Base-by-base conservation (phyloP, 371 early-diverging fungal species). In the Mortierella sp. region DNA sequence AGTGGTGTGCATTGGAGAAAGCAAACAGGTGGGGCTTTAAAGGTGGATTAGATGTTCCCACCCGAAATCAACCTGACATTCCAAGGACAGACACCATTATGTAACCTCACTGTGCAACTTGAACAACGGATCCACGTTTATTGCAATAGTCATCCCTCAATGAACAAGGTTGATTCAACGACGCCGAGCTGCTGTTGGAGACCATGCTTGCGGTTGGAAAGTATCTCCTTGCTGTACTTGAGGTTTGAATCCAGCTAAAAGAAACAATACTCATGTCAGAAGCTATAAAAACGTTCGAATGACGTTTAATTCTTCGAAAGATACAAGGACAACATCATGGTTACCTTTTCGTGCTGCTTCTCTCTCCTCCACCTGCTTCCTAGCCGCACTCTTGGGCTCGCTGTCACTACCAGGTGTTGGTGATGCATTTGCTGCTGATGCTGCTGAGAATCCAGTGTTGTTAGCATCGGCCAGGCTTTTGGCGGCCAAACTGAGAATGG, bases 261-360 rank as follows among this genome's bases (percentile, higher is more conserved):
- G 2, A 59, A 0, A n/a, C 43, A n/a, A 7, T 34, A 10, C 34
- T 10, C 34, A 34, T 34, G n/a, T n/a, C n/a, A n/a, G n/a, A n/a
- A n/a, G n/a, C n/a, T 5, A 18, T 1, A 28, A 16, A 47, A 19
- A 28, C 13, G n/a, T 1, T 42, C 3, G 58, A 47, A 41, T 24
- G 4, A n/a, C 13, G 23, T 27, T 4, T 18, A 48, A 38, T 12
- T 30, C 46, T 23, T 26, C 38, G 7, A 39, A 30, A 19, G 1
- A 6, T 19, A 21, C 38, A 16, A 47, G 9, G 23, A 48, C 56
- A 54, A 24, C 14, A 48, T 16, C 18, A 26, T 27, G 41, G 52
- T 30, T 61, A 74, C 76, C 63, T 74, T 74, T 74, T 28, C 76
- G 76, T 21, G 76, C 56, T 5, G 68, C 69, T 27, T 74, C 76